phyloP scores from a whole-genome alignment of 108 stramenopile genomes.

The Fistulifera solaris region DNA sequence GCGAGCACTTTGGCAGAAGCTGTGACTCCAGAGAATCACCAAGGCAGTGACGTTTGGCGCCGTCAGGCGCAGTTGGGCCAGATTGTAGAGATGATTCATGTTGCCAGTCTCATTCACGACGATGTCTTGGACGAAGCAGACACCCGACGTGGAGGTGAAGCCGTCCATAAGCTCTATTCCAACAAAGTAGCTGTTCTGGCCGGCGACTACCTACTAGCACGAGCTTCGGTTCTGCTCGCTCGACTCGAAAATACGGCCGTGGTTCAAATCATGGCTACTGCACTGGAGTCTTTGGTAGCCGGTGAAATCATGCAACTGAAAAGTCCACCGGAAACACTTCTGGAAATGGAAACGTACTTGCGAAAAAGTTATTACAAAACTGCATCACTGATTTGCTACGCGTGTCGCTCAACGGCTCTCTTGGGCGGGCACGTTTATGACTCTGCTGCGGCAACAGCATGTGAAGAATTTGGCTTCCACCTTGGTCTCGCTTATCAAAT shows the following conservation, averaged over 20 bases:
- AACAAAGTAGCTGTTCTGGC: slow-evolving; percentile 98
- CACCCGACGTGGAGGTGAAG: slow-evolving; percentile 89
- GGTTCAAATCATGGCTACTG: slow-evolving; percentile 96
- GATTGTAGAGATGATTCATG: slow-evolving; percentile 99
- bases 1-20: slow-evolving; percentile 62
- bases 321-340: slow-evolving; percentile 62
- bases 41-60: slow-evolving; percentile 77
- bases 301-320: slow-evolving; percentile 98
- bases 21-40: slow-evolving; percentile 61
- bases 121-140: slow-evolving; percentile 97
- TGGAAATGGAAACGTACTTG: slow-evolving; percentile 88
- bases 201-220: slow-evolving; percentile 92
- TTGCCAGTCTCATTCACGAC: slow-evolving; percentile 94
- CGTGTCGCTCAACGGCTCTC: slow-evolving; percentile 83
- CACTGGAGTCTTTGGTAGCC: slow-evolving; percentile 89
- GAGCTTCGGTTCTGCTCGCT: slow-evolving; percentile 89
- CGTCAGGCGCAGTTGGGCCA: slow-evolving; percentile 89
- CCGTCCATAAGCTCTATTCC: slow-evolving; percentile 96
- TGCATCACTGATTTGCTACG: slow-evolving; percentile 89
- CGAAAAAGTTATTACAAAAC: slow-evolving; percentile 97
- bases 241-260: slow-evolving; percentile 89
- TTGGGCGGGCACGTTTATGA: slow-evolving; percentile 86
- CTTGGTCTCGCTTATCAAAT: slow-evolving; percentile 95
- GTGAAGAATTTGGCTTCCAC: slow-evolving; percentile 97
- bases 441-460: slow-evolving; percentile 76